Base-by-base conservation (phyloP, 768 basidiomycete species). In the Astraeus odoratus region DNA sequence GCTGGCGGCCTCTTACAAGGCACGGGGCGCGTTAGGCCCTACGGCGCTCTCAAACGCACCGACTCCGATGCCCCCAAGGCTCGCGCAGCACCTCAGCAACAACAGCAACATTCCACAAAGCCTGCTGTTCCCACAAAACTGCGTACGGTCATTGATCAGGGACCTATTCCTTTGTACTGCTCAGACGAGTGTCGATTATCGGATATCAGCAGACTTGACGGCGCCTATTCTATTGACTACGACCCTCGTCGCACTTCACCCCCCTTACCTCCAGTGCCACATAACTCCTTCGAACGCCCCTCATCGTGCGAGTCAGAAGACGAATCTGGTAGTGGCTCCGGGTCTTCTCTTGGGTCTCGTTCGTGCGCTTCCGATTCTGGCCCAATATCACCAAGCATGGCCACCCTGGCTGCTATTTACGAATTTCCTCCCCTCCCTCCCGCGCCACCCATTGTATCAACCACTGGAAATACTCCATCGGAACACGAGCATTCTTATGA, bases 111-210 rank as follows among this genome's bases (percentile, higher is more conserved):
- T 3, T 49, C 58, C 34, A 9, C 57, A 16, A 59, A 56, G 26
- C 57, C 64, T 9, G 42, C 68, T 16, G 34, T 59, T n/a, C 68
- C 67, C 2, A 48, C 69, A 35, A 76, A 77, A 58, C 71, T 75
- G 34, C 79, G 79, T 37, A 78, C 79, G 9, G 71, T 87, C 66
- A 88, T 89, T 67, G 85, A 87, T 67, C 85, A 85, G 60, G 72
- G 72, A 1, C 86, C 85, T n/a, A 79, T 77, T 1, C 86, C 86
- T 16, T 74, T 90, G 47, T 90, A 91, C 67, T 91, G 87, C 65
- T 89, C 86, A 1, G 83, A 86, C 50, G 76, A 82, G 56, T 91
- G 87, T 59, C 72, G 76, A 48, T 61, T 80, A 33, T 66, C 67
- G 31, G 87, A 90, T 61, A 58, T 80, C 53, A 67, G 69, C 55